A percentile compares a stretch with the other conserved stretches of the same genome.
Evolutionary conservation across 306 rosid genomes (phyloP).

Genomic region (Clitoria ternatea): DNA sequence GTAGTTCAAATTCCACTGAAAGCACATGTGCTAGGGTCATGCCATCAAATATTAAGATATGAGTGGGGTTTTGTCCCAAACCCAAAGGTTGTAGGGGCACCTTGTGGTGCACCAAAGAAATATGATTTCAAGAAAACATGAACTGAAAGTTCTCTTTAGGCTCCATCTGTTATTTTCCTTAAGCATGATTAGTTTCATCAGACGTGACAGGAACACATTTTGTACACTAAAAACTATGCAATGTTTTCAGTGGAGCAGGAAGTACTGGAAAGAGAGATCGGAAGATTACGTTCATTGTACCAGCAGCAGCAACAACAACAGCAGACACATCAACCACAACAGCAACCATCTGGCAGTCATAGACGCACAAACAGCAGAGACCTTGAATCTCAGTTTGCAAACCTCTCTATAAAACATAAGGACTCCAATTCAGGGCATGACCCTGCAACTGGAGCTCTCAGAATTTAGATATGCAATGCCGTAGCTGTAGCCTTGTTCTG

Average conservation of each 20-base stretch:
- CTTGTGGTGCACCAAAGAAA: not conserved
- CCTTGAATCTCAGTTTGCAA: conserved; percentile 84
- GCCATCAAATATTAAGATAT: not conserved
- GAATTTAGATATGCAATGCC: conserved; percentile 45
- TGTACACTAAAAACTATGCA: conserved; percentile 34
- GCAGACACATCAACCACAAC: conserved; percentile 43
- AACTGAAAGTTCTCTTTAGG: not conserved
- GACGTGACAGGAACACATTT: conserved; percentile 7
- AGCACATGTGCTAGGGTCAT: not conserved
- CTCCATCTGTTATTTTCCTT: not conserved
- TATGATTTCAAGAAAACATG: not conserved
- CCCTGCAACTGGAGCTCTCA: conserved; percentile 65
- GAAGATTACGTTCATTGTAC: conserved; percentile 72
- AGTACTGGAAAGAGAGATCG: conserved; percentile 96
- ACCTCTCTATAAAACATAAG: conserved; percentile 82
- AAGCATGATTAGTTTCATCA: not conserved
- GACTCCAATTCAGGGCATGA: conserved; percentile 69
- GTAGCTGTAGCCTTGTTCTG: conserved; percentile 37
- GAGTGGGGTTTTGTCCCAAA: not conserved
- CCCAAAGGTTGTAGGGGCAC: not conserved
- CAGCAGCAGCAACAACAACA: conserved; percentile 68
- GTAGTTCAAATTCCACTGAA: not conserved
- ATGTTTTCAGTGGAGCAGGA: conserved; percentile 93
- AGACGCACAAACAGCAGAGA: conserved; percentile 88
- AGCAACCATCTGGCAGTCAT: conserved; percentile 67